Conservation (phyloP, 106 monocot species). For the Acorus gramineus region DNA sequence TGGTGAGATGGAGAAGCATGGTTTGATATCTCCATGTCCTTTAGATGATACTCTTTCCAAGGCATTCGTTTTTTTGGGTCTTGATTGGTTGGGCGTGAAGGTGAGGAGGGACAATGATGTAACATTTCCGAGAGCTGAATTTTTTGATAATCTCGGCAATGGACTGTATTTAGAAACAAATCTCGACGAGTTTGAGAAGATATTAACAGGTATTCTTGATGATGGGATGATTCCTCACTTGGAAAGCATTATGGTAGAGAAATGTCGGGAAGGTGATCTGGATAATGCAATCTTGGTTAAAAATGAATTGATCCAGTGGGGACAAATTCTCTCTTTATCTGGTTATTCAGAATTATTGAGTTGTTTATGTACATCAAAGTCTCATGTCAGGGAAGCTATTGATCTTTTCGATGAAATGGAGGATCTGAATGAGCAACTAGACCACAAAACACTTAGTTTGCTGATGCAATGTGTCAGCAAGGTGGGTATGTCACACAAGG, state of each 20-base stretch:
- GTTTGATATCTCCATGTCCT: slow-evolving; percentile 22
- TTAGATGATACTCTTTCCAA: slow-evolving; percentile 49
- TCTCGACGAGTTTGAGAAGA: slow-evolving; percentile 40
- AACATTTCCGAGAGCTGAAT: slow-evolving; percentile 57
- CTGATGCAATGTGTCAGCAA: slow-evolving; percentile 40
- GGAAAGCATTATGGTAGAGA: slow-evolving; percentile 21
- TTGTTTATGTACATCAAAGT: slow-evolving; percentile 21
- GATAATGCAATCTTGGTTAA: slow-evolving; percentile 30
- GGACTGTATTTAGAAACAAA: slow-evolving; percentile 80
- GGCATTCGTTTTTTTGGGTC: slow-evolving; percentile 52
- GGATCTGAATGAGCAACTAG: slow-evolving; percentile 25
- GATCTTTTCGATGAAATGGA: slow-evolving; percentile 38
- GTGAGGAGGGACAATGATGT: slow-evolving; percentile 63
- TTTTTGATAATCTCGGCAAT: slow-evolving; percentile 87
- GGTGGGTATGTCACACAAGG: slow-evolving; percentile 25
- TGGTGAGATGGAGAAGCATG: slow-evolving; percentile 26
- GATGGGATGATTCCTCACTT: slow-evolving; percentile 47
- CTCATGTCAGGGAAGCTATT: slow-evolving; percentile 13
- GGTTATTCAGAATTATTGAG: slow-evolving; percentile 36
- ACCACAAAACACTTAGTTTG: slow-evolving; percentile 34
- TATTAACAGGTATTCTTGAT: slow-evolving; percentile 36
- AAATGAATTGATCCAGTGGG: slow-evolving; percentile 40
- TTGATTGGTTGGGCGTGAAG: slow-evolving; percentile 57
- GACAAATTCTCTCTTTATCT: slow-evolving; percentile 21
- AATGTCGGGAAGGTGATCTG: slow-evolving; percentile 37